A percentile compares a stretch with the other conserved stretches of the same genome.
phyloP scores from a whole-genome alignment of 2,329 filamentous ascomycete genomes.

The Davidsoniella australis region DNA sequence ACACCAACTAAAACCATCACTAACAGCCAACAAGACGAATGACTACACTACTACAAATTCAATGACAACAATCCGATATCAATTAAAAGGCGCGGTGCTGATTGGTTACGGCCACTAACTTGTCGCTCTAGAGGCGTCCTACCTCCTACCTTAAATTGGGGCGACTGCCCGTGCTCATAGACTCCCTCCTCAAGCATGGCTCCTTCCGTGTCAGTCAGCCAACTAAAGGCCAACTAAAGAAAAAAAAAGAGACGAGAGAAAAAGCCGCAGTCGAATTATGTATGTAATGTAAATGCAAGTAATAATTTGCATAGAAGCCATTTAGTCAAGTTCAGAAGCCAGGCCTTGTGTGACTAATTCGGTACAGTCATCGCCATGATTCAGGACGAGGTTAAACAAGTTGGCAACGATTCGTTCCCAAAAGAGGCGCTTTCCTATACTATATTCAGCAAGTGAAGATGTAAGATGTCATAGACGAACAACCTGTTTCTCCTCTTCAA shows the following conservation, averaged over 20 bases:
- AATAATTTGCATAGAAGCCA: not conserved
- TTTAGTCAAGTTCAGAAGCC: not conserved
- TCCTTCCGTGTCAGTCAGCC: not conserved
- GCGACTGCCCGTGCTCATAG: not conserved
- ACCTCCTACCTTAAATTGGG: not conserved
- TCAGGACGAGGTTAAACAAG: not conserved
- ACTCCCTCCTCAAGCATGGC: not conserved
- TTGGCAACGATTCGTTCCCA: not conserved
- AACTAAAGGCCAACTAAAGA: too few relatives aligned
- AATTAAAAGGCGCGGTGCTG: not conserved
- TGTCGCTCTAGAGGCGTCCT: not conserved
- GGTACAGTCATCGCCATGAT: conserved; percentile 3
- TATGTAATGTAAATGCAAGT: too few relatives aligned
- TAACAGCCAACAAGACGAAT: too few relatives aligned
- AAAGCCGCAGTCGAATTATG: too few relatives aligned
- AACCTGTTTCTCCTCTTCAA: too few relatives aligned
- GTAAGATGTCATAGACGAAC: too few relatives aligned
- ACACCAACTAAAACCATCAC: not conserved
- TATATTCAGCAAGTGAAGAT: too few relatives aligned
- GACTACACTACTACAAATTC: too few relatives aligned
- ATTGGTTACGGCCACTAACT: not conserved
- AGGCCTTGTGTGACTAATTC: conserved; percentile 3
- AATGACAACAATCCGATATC: too few relatives aligned
- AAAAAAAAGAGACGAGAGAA: too few relatives aligned
- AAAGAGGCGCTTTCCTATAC: too few relatives aligned